These are phyloP conservation scores for Ramaria rubella DNA, from an alignment of 768 basidiomycete genomes.

Conservation along the genomic window DNA sequence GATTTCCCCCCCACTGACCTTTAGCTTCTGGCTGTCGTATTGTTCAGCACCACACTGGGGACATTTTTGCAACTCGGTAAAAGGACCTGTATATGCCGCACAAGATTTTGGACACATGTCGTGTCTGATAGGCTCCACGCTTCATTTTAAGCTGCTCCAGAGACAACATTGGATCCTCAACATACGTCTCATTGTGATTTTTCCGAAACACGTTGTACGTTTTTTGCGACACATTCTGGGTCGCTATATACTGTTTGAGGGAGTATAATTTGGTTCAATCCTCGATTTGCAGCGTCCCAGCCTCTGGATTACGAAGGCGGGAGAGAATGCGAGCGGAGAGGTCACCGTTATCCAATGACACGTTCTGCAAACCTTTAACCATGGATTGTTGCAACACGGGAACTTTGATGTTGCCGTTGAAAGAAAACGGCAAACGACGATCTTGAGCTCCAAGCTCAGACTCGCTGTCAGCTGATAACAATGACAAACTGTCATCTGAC, in stretches of 20 bases:
- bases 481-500: no score
- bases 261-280: conserved; percentile 26
- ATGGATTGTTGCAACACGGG: no score
- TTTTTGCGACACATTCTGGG: conserved; percentile 25
- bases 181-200: background rate
- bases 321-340: background rate
- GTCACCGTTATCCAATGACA: background rate
- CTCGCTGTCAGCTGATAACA: no score
- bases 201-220: conserved; percentile 23
- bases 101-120: conserved; percentile 26
- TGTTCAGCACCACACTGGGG: conserved; percentile 13
- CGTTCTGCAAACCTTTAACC: no score
- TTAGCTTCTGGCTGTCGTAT: conserved; percentile 10
- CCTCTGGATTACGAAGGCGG: conserved; percentile 24
- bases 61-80: conserved; percentile 13
- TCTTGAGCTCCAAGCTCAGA: no score
- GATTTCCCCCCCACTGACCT: background rate
- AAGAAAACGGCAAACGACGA: no score
- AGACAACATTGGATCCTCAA: conserved; percentile 24
- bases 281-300: conserved; percentile 14
- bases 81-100: conserved; percentile 21
- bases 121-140: conserved; percentile 3
- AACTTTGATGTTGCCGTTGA: no score
- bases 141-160: conserved; percentile 24
- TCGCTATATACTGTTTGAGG: conserved; percentile 26